Evolutionary conservation across 1,284 basidiomycete genomes (phyloP).

Genomic region (Anthracocystis setariae): DNA sequence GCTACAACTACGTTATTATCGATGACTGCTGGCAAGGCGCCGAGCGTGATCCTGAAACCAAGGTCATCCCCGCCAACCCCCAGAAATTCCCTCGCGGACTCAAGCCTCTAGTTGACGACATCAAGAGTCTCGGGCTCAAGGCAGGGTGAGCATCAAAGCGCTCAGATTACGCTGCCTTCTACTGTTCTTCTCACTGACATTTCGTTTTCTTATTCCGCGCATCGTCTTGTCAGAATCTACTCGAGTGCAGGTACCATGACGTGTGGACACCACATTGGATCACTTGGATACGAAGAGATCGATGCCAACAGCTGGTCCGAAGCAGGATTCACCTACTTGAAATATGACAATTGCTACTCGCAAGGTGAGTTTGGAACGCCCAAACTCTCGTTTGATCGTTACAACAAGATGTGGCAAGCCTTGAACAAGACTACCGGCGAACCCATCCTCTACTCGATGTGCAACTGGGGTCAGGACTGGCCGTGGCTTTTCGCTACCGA

Average conservation of each 20-base stretch:
- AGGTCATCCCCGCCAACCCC: constrained; percentile 68
- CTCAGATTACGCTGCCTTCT: no score
- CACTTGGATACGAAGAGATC: constrained; percentile 71
- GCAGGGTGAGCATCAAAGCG: constrained; percentile 34
- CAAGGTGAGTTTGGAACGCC: constrained; percentile 17
- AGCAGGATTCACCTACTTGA: constrained; percentile 65
- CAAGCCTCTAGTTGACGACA: constrained; percentile 69
- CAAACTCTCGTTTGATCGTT: constrained; percentile 52
- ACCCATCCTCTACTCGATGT: constrained; percentile 34
- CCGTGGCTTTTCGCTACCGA: constrained; percentile 57
- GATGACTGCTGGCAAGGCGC: constrained; percentile 68
- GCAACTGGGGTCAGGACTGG: constrained; percentile 40
- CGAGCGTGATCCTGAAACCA: constrained; percentile 69
- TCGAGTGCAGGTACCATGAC: constrained; percentile 70
- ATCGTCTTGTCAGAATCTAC: constrained; percentile 69
- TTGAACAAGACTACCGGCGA: constrained; percentile 69
- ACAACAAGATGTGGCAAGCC: constrained; percentile 72
- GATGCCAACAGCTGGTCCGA: constrained; percentile 69
- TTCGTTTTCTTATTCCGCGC: no score
- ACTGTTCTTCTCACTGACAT: no score
- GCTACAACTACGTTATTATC: constrained; percentile 56
- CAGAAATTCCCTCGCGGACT: constrained; percentile 71
- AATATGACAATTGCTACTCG: constrained; percentile 69
- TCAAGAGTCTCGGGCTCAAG: constrained; percentile 71
- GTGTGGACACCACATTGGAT: constrained; percentile 69